Percentiles rank a stretch among this genome's conserved stretches.
phyloP scores from a whole-genome alignment of 2,329 filamentous ascomycete species.

The Zalaria obscura region DNA sequence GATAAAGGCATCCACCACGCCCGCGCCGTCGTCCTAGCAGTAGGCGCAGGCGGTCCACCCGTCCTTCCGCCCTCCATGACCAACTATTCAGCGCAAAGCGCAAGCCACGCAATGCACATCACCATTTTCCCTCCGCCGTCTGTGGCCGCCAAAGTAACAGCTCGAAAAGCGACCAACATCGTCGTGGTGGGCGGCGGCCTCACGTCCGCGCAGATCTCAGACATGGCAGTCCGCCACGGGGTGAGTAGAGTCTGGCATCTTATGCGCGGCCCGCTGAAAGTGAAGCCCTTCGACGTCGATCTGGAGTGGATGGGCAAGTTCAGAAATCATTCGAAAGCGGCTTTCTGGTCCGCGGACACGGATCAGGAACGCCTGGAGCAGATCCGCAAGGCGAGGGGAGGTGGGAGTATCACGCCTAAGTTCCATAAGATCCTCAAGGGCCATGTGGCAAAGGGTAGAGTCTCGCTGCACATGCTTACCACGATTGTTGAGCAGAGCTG shows the following conservation, averaged over 20 bases:
- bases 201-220: constrained; percentile 60
- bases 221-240: constrained; percentile 49
- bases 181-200: constrained; percentile 63
- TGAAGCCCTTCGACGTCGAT: constrained; percentile 68
- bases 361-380: constrained; percentile 47
- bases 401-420: constrained; percentile 60
- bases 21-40: constrained; percentile 52
- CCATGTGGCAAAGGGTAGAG: constrained; percentile 37
- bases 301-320: constrained; percentile 74
- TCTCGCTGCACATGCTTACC: constrained; percentile 45
- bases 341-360: constrained; percentile 52
- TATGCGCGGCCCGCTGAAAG: constrained; percentile 45
- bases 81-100: constrained; percentile 27
- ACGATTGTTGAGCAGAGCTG: constrained; percentile 39
- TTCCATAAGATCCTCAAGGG: constrained; percentile 54
- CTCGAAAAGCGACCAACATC: constrained; percentile 41
- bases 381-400: constrained; percentile 51
- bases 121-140: constrained; percentile 40
- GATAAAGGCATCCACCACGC: constrained; percentile 41
- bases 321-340: constrained; percentile 57
- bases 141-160: constrained; percentile 39
- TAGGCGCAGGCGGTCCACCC: constrained; percentile 53
- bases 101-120: constrained; percentile 53
- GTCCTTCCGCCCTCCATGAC: constrained; percentile 35
- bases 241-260: constrained; percentile 56